Base-by-base conservation (phyloP, 345 rosid genomes). In the Linum lewisii region DNA sequence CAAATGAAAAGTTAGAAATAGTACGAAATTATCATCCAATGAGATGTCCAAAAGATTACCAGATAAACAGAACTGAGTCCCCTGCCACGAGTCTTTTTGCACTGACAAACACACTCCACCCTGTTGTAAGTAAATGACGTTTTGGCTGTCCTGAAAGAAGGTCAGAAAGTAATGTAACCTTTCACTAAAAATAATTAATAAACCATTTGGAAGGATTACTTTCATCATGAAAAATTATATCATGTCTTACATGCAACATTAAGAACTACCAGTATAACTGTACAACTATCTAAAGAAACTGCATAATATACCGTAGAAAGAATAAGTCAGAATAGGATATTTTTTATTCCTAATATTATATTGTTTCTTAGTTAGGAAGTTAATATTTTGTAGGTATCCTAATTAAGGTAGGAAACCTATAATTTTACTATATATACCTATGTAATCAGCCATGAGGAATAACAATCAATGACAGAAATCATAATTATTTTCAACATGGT, bases 41-140 rank as follows among this genome's bases (percentile, higher is more conserved):
- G 34, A 29, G 7, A 21, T 20, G 25, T 6, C 22, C 25, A 21
- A 21, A 52, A 52, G 20, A 58, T 22, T 62, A 78, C 71, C 80
- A 76, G 65, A 79, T 76, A 66, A 79, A 79, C 60, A 79, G 73
- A 34, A 79, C 81, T 36, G 83, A 79, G 57, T 79, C 83, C 52
- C 83, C 80, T 32, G 83, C 83, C 58, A 79, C 61, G 21, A 79
- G 83, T 57, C 81, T 73, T 67, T 79, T 79, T 21, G 83, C 80
- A 63, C 83, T 76, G 42, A 79, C 83, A 68, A 79, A 79, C 32
- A 78, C 79, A 57, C 82, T 78, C 82, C 82, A 78, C 21, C 82
- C 82, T 45, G 82, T 78, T 20, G 81, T 79, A 57, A 79, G 81
- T 50, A 76, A 78, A 68, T 79, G 83, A 65, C 83, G 71, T 70